Evolutionary conservation across 2,329 filamentous ascomycete species (phyloP), one percentile per base, ranked within the genome.

Genomic region (Fusarium sp.): DNA sequence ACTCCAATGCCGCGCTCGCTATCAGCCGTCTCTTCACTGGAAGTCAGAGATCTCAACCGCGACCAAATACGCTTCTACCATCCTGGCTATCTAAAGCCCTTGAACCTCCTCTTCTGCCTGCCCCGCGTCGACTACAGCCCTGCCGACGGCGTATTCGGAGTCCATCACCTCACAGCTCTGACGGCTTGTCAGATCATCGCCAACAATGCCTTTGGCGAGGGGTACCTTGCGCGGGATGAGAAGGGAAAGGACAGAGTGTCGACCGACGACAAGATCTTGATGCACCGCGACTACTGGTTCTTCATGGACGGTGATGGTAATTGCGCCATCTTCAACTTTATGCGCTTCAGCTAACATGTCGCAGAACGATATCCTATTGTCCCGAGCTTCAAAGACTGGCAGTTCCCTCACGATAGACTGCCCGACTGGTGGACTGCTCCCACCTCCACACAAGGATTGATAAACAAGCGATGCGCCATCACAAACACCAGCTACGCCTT

Each of bases 61-160:
- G 63, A 65, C 19, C 63, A 65, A 34, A 62, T 65, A 7, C 63
- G 63, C 29, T 65, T 67, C 38, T 67, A 63, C 9, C 64, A 67
- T 8, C 64, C 64, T 1, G 64, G 64, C 9, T 67, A 68, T 5
- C 22, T 51, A 1, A 68, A 56, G 12, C 64, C 64, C 1, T 44
- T 65, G 5, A 67, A 65, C 15, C 19, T 68, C 6, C 39, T 67
- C 22, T 59, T 67, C 28, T 59, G 64, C 12, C 11, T 67, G 12
- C 64, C 64, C 3, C 64, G 64, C 2, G 64, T 67, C 3, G 64
- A 67, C n/a, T 59, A 53, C 10, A 58, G 42, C 4, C 42, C 41
- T 0, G 11, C 38, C 1, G 24, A 46, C 25, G 52, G 47, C 2
- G 34, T 34, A 4, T 55, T 51, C 31, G 64, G 64, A 0, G 61